phyloP scores from a whole-genome alignment of 2,329 filamentous ascomycete species.

The Colletotrichum acutatum region DNA sequence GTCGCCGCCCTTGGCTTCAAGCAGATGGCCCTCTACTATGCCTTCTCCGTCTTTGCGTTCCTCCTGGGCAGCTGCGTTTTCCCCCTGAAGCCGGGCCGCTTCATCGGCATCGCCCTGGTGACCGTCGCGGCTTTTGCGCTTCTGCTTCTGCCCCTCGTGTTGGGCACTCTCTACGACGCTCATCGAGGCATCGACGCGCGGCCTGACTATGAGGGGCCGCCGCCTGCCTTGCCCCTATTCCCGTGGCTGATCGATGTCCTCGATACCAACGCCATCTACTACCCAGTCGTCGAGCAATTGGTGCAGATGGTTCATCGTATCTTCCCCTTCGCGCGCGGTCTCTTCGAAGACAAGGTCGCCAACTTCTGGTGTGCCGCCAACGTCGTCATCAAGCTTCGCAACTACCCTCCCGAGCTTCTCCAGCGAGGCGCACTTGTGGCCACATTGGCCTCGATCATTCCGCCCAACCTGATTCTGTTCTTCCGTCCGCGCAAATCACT shows the following conservation, averaged over 20 bases:
- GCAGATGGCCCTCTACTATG: conserved; percentile 99
- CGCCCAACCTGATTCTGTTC: conserved; percentile 84
- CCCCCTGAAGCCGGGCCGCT: conserved; percentile 75
- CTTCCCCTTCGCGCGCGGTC: conserved; percentile 93
- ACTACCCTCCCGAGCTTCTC: conserved; percentile 76
- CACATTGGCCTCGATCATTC: conserved; percentile 80
- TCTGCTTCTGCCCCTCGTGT: conserved; percentile 79
- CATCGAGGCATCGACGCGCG: conserved; percentile 70
- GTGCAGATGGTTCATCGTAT: conserved; percentile 90
- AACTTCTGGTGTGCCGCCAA: conserved; percentile 98
- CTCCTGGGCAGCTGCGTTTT: conserved; percentile 88
- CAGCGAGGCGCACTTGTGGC: conserved; percentile 80
- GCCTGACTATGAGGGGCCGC: conserved; percentile 66
- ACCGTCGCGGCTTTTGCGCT: conserved; percentile 80
- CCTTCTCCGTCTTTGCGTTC: conserved; percentile 91
- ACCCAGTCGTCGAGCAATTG: conserved; percentile 80
- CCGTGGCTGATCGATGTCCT: conserved; percentile 67
- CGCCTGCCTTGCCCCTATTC: conserved; percentile 72
- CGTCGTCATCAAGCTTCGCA: conserved; percentile 85
- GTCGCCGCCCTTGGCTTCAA: conserved; percentile 96
- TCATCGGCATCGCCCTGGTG: conserved; percentile 79
- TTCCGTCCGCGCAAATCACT: conserved; percentile 80
- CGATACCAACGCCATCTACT: conserved; percentile 75
- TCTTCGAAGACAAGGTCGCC: conserved; percentile 99
- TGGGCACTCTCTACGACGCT: conserved; percentile 76